Conservation (phyloP, 106 monocot species). For the Dactylorhiza incarnata region DNA sequence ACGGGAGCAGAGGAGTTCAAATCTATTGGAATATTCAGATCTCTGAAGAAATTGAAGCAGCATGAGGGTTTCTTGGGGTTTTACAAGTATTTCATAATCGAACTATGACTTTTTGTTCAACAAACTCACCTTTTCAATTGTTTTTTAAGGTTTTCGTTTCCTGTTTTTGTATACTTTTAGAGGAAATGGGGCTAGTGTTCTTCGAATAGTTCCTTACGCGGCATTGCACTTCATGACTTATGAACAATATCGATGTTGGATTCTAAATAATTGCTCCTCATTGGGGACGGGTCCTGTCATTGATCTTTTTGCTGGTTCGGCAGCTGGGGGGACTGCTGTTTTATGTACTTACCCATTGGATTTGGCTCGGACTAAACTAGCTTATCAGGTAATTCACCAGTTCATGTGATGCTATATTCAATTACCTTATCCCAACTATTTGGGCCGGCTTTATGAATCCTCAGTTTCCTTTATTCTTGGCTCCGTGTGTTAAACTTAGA, state of each 20-base stretch:
- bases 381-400: constrained; percentile 64
- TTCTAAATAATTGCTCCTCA: constrained; percentile 65
- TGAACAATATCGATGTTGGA: constrained; percentile 75
- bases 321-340: constrained; percentile 95
- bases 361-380: constrained; percentile 88
- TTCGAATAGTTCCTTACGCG: constrained; percentile 92
- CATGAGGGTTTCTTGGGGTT: constrained; percentile 76
- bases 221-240: constrained; percentile 93
- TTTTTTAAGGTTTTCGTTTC: not conserved
- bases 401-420: not conserved
- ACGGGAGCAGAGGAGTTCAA: constrained; percentile 72
- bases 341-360: constrained; percentile 93
- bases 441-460: too few species aligned
- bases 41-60: constrained; percentile 65
- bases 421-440: too few species aligned
- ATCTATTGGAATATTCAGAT: constrained; percentile 62
- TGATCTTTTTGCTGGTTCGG: constrained; percentile 92
- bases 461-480: too few species aligned
- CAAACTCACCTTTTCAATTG: not conserved
- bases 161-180: constrained; percentile 24
- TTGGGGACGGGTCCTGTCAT: constrained; percentile 70
- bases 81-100: constrained; percentile 53
- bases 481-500: too few species aligned
- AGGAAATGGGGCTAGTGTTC: constrained; percentile 94
- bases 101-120: not conserved